Percentiles rank a stretch among this genome's conserved stretches.
Evolutionary conservation across 306 rosid species (phyloP).

Genomic region (Quercus wislizeni): DNA sequence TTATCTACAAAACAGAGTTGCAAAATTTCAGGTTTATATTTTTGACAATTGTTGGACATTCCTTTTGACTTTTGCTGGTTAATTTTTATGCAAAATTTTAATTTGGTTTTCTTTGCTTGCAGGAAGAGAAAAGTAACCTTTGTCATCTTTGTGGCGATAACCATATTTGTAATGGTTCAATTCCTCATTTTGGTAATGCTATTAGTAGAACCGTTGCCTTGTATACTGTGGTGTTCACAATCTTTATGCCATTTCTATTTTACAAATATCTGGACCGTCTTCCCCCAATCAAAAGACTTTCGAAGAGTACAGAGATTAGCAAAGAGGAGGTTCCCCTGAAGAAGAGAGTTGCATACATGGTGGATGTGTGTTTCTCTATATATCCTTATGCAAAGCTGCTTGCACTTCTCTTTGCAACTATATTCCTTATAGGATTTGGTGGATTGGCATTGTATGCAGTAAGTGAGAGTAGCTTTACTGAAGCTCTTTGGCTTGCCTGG

Average conservation of each 20-base stretch:
- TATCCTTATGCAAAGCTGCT: conserved; percentile 94
- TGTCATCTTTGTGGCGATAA: conserved; percentile 28
- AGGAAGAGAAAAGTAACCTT: conserved; percentile 50
- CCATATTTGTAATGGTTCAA: conserved; percentile 23
- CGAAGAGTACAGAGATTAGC: conserved; percentile 50
- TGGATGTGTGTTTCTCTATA: conserved; percentile 90
- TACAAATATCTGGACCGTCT: conserved; percentile 75
- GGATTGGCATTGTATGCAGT: conserved; percentile 93
- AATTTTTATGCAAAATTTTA: background rate
- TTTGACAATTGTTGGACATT: background rate
- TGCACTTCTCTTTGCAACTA: conserved; percentile 92
- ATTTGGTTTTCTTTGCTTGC: conserved; percentile 23
- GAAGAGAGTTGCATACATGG: conserved; percentile 88
- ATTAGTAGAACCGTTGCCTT: conserved; percentile 66
- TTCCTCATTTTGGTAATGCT: conserved; percentile 30
- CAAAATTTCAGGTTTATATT: conserved; percentile 56
- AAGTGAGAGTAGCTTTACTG: conserved; percentile 79
- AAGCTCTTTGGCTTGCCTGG: conserved; percentile 99
- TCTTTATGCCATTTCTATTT: conserved; percentile 62
- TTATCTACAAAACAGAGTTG: conserved; percentile 52
- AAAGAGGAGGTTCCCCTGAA: conserved; percentile 85
- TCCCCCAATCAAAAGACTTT: conserved; percentile 54
- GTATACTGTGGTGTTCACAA: conserved; percentile 58
- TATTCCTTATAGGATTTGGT: conserved; percentile 88
- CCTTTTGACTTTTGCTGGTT: background rate